phyloP scores from a whole-genome alignment of 768 basidiomycete species.

The Macrolepiota dolichaula region DNA sequence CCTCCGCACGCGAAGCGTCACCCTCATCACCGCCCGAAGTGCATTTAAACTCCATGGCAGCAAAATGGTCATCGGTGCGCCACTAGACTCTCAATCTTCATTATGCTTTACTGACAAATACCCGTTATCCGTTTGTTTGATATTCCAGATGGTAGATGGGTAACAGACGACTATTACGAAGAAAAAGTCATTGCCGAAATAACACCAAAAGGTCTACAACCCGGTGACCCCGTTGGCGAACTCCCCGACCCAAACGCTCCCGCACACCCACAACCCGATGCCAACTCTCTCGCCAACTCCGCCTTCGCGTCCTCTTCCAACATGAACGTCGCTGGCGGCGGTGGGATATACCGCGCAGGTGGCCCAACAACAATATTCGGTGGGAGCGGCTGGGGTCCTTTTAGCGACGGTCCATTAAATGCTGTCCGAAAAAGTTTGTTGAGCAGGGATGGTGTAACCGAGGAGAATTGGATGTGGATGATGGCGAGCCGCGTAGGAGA shows the following conservation, averaged over 20 bases:
- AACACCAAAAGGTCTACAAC: conserved; percentile 74
- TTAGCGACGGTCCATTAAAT: conserved; percentile 82
- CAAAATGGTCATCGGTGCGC: conserved; percentile 81
- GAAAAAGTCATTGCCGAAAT: conserved; percentile 76
- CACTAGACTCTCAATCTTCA: too few species aligned
- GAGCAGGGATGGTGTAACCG: conserved; percentile 74
- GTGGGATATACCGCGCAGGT: conserved; percentile 81
- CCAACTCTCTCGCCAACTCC: conserved; percentile 34
- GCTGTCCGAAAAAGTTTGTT: conserved; percentile 80
- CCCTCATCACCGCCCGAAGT: conserved; percentile 88
- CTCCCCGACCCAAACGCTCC: conserved; percentile 70
- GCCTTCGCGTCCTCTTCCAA: conserved; percentile 24
- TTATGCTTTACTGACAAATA: background rate
- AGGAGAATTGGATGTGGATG: conserved; percentile 91
- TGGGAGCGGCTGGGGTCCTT: conserved; percentile 79
- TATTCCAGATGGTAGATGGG: conserved; percentile 79
- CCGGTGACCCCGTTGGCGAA: conserved; percentile 81
- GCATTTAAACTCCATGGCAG: conserved; percentile 94
- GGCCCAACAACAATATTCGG: conserved; percentile 94
- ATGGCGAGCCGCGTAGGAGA: conserved; percentile 65
- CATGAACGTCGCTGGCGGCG: conserved; percentile 46
- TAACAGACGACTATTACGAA: conserved; percentile 96
- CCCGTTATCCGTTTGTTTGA: background rate
- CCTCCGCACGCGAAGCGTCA: conserved; percentile 87
- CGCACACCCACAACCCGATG: conserved; percentile 40